Percentiles rank a stretch among this genome's conserved stretches.
These are phyloP conservation scores for Mortierella sp. DNA, from an alignment of 371 early-diverging fungal species.

Conservation along the genomic window DNA sequence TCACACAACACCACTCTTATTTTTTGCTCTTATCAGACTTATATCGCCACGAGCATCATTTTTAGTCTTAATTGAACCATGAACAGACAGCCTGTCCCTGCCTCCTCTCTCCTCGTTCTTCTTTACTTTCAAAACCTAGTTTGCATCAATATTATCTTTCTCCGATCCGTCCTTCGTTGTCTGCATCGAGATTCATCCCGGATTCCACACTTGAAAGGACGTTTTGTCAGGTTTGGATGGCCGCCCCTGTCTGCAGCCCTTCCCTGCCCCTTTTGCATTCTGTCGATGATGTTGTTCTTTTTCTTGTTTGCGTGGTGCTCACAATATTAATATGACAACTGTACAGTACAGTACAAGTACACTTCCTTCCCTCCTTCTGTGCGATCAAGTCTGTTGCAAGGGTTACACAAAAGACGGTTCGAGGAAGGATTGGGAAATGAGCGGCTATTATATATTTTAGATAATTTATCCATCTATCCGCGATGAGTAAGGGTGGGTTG, in stretches of 20 bases:
- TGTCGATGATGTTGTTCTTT: neutral
- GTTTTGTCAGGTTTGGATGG: too few species aligned
- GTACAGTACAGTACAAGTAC: too few species aligned
- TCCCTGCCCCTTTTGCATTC: neutral
- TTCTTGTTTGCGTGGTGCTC: neutral
- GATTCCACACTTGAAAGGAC: neutral
- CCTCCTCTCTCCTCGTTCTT: neutral
- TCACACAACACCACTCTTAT: neutral
- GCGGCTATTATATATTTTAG: neutral
- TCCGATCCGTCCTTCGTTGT: neutral
- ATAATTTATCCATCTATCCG: slow-evolving; percentile 1
- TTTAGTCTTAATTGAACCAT: neutral
- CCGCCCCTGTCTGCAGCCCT: too few species aligned
- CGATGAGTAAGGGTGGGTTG: too few species aligned
- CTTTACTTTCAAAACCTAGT: neutral
- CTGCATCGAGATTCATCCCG: neutral
- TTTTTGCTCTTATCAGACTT: neutral
- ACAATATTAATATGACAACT: neutral
- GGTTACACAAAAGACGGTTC: neutral
- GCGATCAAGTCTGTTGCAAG: neutral
- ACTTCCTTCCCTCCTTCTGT: neutral
- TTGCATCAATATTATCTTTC: neutral
- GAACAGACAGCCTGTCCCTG: neutral
- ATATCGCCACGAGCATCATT: neutral
- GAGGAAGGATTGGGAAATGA: neutral